Conservation (phyloP, 768 basidiomycete species). For the Trametes gibbosa region DNA sequence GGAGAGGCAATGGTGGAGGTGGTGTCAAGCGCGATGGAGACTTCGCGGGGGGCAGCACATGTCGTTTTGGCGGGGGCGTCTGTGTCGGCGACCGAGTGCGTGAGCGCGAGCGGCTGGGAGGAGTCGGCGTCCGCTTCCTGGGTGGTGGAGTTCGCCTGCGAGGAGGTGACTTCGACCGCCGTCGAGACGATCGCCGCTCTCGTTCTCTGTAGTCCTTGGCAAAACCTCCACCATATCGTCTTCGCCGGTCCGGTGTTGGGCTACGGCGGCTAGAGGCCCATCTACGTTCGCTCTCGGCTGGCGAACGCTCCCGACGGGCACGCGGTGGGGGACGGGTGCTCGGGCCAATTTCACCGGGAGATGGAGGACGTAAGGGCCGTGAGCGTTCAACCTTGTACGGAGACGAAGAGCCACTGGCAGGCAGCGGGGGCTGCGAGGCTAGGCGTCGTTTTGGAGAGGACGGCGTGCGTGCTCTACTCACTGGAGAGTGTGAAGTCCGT, state of each 20-base stretch:
- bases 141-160: conserved; percentile 3
- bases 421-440: conserved; percentile 7
- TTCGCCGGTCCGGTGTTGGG: conserved; percentile 19
- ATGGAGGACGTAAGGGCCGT: conserved; percentile 8
- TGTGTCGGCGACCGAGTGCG: conserved; percentile 13
- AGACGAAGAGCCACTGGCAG: conserved; percentile 12
- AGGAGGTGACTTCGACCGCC: conserved; percentile 6
- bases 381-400: conserved; percentile 14
- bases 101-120: conserved; percentile 16
- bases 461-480: conserved; percentile 14
- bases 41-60: conserved; percentile 14
- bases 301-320: conserved; percentile 5
- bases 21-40: conserved; percentile 10
- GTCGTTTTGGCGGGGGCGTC: conserved; percentile 13
- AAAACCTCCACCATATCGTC: conserved; percentile 1
- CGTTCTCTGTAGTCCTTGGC: conserved; percentile 8
- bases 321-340: conserved; percentile 17
- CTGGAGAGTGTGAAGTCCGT: conserved; percentile 4
- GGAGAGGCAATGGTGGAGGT: neutral
- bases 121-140: neutral
- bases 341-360: conserved; percentile 9
- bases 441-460: conserved; percentile 5
- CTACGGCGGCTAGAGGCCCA: conserved; percentile 3
- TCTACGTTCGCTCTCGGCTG: conserved; percentile 5
- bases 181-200: conserved; percentile 11